phyloP scores from a whole-genome alignment of 176 grass and related monocot genomes.

The Avena atlantica region DNA sequence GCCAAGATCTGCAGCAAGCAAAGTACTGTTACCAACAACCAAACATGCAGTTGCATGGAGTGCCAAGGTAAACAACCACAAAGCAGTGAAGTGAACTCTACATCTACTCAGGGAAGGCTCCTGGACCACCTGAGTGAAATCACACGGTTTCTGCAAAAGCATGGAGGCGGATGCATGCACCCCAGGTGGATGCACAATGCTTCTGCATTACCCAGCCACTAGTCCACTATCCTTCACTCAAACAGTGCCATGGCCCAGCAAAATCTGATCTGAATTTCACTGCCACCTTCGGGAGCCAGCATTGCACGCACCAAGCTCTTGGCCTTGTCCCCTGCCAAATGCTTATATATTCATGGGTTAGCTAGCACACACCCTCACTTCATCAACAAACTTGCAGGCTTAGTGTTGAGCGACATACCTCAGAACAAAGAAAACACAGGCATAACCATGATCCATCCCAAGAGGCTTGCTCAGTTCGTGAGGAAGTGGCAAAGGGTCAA shows the following conservation, averaged over 20 bases:
- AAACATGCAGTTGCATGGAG: constrained; percentile 30
- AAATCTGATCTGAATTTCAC: constrained; percentile 40
- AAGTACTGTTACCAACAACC: constrained; percentile 17
- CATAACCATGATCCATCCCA: constrained; percentile 52
- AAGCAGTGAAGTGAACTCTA: constrained; percentile 28
- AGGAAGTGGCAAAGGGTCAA: constrained; percentile 57
- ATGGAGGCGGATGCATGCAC: background rate
- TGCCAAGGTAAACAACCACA: background rate
- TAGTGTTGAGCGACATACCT: constrained; percentile 13
- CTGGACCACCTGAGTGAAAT: background rate
- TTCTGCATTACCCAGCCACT: constrained; percentile 27
- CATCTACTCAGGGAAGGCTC: constrained; percentile 2
- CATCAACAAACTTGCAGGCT: background rate
- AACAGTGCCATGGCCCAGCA: constrained; percentile 15
- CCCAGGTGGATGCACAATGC: background rate
- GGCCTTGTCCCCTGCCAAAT: constrained; percentile 49
- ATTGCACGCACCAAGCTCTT: constrained; percentile 38
- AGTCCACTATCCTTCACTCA: constrained; percentile 5
- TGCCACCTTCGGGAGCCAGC: constrained; percentile 22
- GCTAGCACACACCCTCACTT: constrained; percentile 8
- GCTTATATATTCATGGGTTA: constrained; percentile 18
- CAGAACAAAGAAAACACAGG: constrained; percentile 9
- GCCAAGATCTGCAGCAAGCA: constrained; percentile 21
- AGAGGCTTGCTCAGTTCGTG: constrained; percentile 48
- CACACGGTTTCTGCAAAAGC: background rate